Evolutionary conservation across 441 rosid genomes (phyloP).

Genomic region (Syzygium syzygioides): DNA sequence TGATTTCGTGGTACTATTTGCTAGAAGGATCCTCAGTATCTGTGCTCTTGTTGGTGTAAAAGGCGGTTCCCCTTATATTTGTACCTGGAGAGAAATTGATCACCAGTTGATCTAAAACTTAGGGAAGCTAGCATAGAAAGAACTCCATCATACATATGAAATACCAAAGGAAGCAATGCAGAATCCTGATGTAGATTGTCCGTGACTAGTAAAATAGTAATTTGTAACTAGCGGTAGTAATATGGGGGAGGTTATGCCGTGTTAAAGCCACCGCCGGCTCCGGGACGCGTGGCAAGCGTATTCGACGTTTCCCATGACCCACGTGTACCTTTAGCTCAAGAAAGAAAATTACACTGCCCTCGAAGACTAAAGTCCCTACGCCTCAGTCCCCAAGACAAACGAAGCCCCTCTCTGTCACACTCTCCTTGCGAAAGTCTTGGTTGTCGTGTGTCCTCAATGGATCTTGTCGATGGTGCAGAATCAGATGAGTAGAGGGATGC

Average conservation of each 20-base stretch:
- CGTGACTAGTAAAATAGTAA: neutral
- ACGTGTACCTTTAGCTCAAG: neutral
- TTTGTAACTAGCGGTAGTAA: neutral
- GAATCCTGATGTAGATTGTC: neutral
- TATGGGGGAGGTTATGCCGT: neutral
- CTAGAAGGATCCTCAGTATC: neutral
- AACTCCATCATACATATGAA: neutral
- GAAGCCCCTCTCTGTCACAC: neutral
- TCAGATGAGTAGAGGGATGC: neutral
- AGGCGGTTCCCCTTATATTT: neutral
- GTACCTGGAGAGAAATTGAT: neutral
- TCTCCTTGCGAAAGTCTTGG: neutral
- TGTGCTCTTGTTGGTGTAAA: neutral
- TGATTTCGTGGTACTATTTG: neutral
- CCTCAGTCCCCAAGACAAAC: neutral
- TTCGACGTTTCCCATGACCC: neutral
- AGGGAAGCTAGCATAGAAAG: neutral
- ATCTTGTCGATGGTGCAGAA: neutral
- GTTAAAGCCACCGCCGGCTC: neutral
- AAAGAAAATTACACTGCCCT: neutral
- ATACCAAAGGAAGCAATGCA: neutral
- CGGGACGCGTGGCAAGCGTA: accelerated
- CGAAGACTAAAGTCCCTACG: neutral
- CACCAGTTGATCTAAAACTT: neutral
- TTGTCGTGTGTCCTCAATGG: neutral